Percentiles rank a stretch among this genome's conserved stretches.
Evolutionary conservation across 2,329 filamentous ascomycete genomes (phyloP).

Genomic region (Biscogniauxia mediterranea): DNA sequence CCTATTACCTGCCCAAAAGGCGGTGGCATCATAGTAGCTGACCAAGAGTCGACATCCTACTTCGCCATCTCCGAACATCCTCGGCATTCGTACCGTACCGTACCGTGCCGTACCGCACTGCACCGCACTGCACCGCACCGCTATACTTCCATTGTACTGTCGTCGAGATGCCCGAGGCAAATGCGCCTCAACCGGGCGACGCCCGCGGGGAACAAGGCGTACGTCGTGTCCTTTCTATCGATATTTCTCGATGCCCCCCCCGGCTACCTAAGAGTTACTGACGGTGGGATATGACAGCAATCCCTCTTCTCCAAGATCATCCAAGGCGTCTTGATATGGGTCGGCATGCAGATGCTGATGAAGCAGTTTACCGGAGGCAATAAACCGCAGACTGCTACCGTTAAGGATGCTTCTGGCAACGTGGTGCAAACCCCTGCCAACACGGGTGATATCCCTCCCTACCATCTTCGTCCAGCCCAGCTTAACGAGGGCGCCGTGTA

Average conservation of each 20-base stretch:
- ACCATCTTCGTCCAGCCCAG: conserved; percentile 59
- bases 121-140: background rate
- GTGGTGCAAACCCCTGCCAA: conserved; percentile 53
- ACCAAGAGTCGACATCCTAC: background rate
- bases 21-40: background rate
- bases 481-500: conserved; percentile 62
- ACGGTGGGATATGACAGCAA: conserved; percentile 14
- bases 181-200: conserved; percentile 29
- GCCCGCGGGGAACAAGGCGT: conserved; percentile 34
- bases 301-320: conserved; percentile 47
- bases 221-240: conserved; percentile 20
- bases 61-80: background rate
- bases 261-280: conserved; percentile 8
- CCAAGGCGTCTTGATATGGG: conserved; percentile 54
- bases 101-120: background rate
- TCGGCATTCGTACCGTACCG: background rate
- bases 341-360: conserved; percentile 58
- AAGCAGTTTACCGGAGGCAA: conserved; percentile 51
- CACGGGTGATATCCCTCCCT: conserved; percentile 60
- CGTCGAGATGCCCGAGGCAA: conserved; percentile 34
- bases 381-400: conserved; percentile 45
- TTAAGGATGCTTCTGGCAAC: conserved; percentile 52
- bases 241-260: background rate
- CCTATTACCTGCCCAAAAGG: background rate
- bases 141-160: conserved; percentile 6